A percentile compares a stretch with the other conserved stretches of the same genome.
Evolutionary conservation across 495 filamentous ascomycete species (phyloP).

Genomic region (Chlorociboria aeruginascens): DNA sequence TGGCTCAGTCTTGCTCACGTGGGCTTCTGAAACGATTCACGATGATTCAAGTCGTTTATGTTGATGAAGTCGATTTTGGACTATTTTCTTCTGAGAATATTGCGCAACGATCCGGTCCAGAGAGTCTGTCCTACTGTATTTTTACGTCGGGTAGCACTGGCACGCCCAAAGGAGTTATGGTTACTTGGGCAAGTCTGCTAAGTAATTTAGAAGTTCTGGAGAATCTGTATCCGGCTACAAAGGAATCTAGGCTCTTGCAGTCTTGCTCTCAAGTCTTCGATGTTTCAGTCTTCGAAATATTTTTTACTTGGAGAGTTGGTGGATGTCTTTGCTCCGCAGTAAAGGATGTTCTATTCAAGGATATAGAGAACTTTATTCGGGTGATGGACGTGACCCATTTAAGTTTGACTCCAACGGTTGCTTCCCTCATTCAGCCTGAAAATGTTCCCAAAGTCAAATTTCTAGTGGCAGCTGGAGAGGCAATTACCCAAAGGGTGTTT

Average conservation of each 20-base stretch:
- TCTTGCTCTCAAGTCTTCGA: constrained; percentile 65
- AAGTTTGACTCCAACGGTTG: constrained; percentile 67
- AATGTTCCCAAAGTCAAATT: constrained; percentile 54
- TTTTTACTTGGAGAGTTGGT: constrained; percentile 63
- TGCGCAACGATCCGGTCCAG: constrained; percentile 1
- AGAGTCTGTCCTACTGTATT: constrained; percentile 28
- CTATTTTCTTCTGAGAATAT: constrained; percentile 17
- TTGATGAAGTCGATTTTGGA: constrained; percentile 10
- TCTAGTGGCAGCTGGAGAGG: constrained; percentile 60
- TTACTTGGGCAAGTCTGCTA: constrained; percentile 55
- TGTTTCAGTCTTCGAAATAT: constrained; percentile 71
- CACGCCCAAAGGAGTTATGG: constrained; percentile 54
- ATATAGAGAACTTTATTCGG: constrained; percentile 48
- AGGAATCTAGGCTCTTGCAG: constrained; percentile 47
- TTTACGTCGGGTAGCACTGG: constrained; percentile 36
- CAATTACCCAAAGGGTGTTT: constrained; percentile 53
- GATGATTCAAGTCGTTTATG: constrained; percentile 6
- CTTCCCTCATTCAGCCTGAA: constrained; percentile 47
- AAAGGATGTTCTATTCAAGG: constrained; percentile 51
- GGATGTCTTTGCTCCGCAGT: constrained; percentile 58
- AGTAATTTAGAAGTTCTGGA: constrained; percentile 52
- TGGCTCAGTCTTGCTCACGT: constrained; percentile 15
- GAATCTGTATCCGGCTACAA: constrained; percentile 41
- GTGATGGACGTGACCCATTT: constrained; percentile 55
- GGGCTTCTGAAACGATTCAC: constrained; percentile 1